Evolutionary conservation across 2,329 filamentous ascomycete species (phyloP).

Genomic region (Penicillium brasilianum): DNA sequence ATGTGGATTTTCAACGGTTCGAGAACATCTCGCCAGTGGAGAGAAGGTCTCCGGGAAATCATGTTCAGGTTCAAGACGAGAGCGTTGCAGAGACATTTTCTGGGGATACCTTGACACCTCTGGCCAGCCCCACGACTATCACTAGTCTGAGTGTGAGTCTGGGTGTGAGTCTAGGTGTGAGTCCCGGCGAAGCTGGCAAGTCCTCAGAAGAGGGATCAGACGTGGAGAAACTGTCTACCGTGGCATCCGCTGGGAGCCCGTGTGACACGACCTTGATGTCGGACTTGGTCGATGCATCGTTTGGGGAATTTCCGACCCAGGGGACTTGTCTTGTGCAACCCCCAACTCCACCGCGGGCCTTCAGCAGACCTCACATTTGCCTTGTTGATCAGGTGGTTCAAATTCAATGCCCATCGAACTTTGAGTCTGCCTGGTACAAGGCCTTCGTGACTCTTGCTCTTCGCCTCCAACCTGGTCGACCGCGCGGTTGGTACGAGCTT

Average conservation of each 20-base stretch:
- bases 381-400: constrained; percentile 26
- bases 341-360: neutral
- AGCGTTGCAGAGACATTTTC: no score
- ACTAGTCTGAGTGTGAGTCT: neutral
- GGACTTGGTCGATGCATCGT: constrained; percentile 1
- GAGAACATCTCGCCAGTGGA: constrained; percentile 1
- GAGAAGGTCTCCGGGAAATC: neutral
- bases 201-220: constrained; percentile 6
- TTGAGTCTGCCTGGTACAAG: constrained; percentile 28
- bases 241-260: constrained; percentile 19
- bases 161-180: neutral
- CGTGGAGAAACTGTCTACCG: constrained; percentile 20
- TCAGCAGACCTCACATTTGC: constrained; percentile 16
- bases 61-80: neutral
- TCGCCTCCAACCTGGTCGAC: constrained; percentile 22
- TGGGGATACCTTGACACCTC: neutral
- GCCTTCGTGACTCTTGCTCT: constrained; percentile 27
- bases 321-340: neutral
- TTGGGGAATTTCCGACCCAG: neutral
- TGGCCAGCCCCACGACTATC: neutral
- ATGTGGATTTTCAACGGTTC: neutral
- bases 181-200: neutral
- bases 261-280: constrained; percentile 10
- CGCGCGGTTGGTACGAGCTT: constrained; percentile 36
- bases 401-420: constrained; percentile 22